These are phyloP conservation scores for Prunus yedoensis DNA, from an alignment of 331 rosid species.

Conservation along the genomic window DNA sequence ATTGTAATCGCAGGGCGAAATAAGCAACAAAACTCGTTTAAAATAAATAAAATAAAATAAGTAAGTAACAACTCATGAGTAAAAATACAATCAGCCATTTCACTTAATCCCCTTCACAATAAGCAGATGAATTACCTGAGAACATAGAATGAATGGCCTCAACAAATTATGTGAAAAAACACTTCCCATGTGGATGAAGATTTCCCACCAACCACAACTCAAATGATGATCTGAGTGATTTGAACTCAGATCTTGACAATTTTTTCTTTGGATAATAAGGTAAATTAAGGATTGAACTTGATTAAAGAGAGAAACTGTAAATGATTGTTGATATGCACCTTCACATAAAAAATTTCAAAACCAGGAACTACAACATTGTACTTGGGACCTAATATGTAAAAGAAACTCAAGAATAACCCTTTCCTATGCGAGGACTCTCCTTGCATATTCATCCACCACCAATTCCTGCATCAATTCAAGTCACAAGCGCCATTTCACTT, in stretches of 20 bases:
- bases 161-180: not conserved
- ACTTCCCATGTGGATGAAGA: not conserved
- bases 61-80: no score
- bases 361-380: constrained; percentile 4
- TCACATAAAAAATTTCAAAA: constrained; percentile 12
- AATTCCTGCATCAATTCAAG: constrained; percentile 24
- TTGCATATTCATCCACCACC: constrained; percentile 23
- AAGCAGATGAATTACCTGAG: no score
- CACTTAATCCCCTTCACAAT: no score
- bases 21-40: no score
- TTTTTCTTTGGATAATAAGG: not conserved
- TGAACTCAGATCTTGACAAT: not conserved
- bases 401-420: constrained; percentile 15
- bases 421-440: constrained; percentile 12
- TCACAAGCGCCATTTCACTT: not conserved
- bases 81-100: no score
- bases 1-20: not conserved
- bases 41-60: no score
- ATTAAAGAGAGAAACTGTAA: constrained; percentile 6
- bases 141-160: no score
- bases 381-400: constrained; percentile 10
- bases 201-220: no score
- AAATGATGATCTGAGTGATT: not conserved
- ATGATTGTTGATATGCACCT: constrained; percentile 5
- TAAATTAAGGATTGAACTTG: not conserved